These are phyloP conservation scores for Psilocybe cyanescens DNA, from an alignment of 768 basidiomycete genomes.

Conservation along the genomic window DNA sequence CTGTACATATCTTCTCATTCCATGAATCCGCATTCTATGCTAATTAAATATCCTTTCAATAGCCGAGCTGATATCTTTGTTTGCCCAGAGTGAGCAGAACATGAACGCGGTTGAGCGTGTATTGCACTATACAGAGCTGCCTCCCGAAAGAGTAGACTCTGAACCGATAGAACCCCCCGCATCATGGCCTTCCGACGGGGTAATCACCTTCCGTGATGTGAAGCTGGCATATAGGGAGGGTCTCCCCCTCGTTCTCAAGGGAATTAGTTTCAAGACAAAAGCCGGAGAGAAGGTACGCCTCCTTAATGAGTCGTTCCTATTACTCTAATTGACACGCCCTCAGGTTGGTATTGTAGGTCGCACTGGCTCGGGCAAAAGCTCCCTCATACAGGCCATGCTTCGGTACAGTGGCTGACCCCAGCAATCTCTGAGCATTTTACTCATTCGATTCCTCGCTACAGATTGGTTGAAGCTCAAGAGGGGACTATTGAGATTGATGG, in stretches of 20 bases:
- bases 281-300: slow-evolving; percentile 66
- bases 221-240: slow-evolving; percentile 62
- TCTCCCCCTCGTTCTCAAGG: slow-evolving; percentile 67
- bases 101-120: slow-evolving; percentile 78
- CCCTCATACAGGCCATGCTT: slow-evolving; percentile 59
- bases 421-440: neutral
- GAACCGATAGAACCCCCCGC: slow-evolving; percentile 44
- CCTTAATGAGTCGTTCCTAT: neutral
- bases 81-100: slow-evolving; percentile 67
- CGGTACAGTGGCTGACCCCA: slow-evolving; percentile 35
- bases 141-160: slow-evolving; percentile 51
- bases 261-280: slow-evolving; percentile 55
- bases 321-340: neutral
- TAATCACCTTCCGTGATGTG: slow-evolving; percentile 59
- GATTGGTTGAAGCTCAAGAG: slow-evolving; percentile 60
- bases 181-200: slow-evolving; percentile 55
- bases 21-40: neutral
- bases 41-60: slow-evolving; percentile 5
- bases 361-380: slow-evolving; percentile 58
- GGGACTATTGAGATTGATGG: slow-evolving; percentile 66
- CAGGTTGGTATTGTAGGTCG: slow-evolving; percentile 53
- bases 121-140: slow-evolving; percentile 68
- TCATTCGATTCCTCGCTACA: slow-evolving; percentile 20
- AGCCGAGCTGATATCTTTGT: slow-evolving; percentile 60
- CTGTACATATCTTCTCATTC: slow-evolving; percentile 37